Conservation (phyloP, 2,329 filamentous ascomycete species). For the Escovopsis sp. region DNA sequence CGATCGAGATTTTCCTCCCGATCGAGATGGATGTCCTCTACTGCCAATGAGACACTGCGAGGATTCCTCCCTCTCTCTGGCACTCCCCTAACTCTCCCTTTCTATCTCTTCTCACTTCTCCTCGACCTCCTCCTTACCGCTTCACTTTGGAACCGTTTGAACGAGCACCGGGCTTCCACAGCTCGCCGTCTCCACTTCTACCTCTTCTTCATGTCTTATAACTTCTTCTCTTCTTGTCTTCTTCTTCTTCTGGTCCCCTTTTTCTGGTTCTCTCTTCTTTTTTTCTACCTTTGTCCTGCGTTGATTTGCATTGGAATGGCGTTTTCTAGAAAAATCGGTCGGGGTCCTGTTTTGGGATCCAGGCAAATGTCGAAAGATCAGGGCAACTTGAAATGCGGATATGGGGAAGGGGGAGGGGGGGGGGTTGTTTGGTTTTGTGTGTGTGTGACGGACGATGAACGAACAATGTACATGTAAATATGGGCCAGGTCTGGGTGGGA, state of each 20-base stretch:
- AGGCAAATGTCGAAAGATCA: slow-evolving; percentile 5
- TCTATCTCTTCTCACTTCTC: too few species aligned
- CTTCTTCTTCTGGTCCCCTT: neutral
- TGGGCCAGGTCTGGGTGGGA: too few species aligned
- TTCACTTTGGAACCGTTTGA: too few species aligned
- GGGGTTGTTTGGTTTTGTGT: too few species aligned
- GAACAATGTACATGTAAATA: too few species aligned
- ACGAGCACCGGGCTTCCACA: too few species aligned
- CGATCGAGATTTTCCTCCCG: slow-evolving; percentile 20
- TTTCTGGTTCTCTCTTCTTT: neutral
- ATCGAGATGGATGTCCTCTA: slow-evolving; percentile 24
- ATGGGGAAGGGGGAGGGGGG: slow-evolving; percentile 1
- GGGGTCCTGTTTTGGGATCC: slow-evolving; percentile 7
- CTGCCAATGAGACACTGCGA: slow-evolving; percentile 12
- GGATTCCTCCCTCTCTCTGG: neutral
- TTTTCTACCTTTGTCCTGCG: neutral
- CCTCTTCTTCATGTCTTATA: neutral
- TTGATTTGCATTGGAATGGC: slow-evolving; percentile 7
- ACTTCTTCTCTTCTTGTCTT: neutral
- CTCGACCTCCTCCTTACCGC: neutral
- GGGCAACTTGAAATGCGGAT: slow-evolving; percentile 7
- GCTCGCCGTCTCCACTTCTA: too few species aligned
- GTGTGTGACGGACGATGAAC: too few species aligned
- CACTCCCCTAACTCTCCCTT: too few species aligned
- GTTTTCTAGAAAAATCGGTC: slow-evolving; percentile 4